Evolutionary conservation across 257 asterid genomes (phyloP), one percentile per base, ranked within the genome.

Genomic region (Leptodermis oblonga): DNA sequence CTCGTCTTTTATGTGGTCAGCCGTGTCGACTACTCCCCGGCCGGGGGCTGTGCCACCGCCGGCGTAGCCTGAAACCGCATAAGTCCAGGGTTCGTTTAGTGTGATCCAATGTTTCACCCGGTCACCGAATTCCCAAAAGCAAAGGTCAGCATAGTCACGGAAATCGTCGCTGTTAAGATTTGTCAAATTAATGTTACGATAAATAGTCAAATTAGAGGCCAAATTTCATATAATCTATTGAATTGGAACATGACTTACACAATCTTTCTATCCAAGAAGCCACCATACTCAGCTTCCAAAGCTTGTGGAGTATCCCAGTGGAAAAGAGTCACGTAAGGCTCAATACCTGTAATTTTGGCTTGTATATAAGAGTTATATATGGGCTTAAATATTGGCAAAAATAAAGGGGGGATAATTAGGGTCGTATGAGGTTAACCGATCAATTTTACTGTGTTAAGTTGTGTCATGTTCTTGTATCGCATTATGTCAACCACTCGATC

Each of bases 51-150:
- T 65, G 2, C 20, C 18, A 0, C 78, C 71, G 0, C 1, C 15
- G 0, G 46, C 80, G 28, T 83, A 83, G 1, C 80, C 85, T 1
- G 13, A 15, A 7, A 7, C 22, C 0, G 56, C 23, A 20, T 66
- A 80, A 0, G 61, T 55, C 73, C 63, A 68, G 5, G 88, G 74
- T 62, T 83, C 88, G 41, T 83, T 80, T 36, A 76, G 0, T 4
- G 88, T 83, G 39, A 71, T 52, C 85, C 88, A 83, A 1, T 78
- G 7, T 12, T 83, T 80, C 51, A 83, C 83, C 5, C 82, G 65
- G 34, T 78, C 83, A 0, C 85, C 88, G 36, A 83, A 83, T 43
- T 78, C 82, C 83, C 80, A 70, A 31, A 83, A 80, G 37, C 88
- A 83, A 4, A 80, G 18, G 7, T 83, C 82, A 0, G 70, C 87